These are phyloP conservation scores for Meredithiella fracta DNA, from an alignment of 2,329 filamentous ascomycete species.

Conservation along the genomic window DNA sequence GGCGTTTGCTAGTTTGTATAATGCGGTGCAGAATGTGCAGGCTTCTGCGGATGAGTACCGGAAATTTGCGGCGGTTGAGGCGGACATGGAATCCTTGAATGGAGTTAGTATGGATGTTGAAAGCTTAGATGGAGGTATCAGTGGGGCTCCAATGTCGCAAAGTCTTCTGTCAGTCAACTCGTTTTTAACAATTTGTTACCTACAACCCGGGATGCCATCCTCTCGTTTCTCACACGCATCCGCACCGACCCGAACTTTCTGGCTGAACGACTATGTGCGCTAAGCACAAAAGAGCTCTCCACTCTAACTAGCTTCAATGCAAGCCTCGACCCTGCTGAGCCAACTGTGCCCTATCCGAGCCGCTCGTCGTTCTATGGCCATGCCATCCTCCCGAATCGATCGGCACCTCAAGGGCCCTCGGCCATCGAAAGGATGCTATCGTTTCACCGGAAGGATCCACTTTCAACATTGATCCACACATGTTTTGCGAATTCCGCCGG, in stretches of 20 bases:
- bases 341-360: constrained; percentile 56
- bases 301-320: constrained; percentile 61
- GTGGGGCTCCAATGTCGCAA: neutral
- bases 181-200: constrained; percentile 59
- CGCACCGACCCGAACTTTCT: constrained; percentile 79
- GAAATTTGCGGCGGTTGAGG: constrained; percentile 54
- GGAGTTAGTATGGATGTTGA: constrained; percentile 18
- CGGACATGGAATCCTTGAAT: constrained; percentile 46
- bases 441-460: constrained; percentile 74
- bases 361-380: constrained; percentile 31
- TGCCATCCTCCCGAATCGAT: constrained; percentile 17
- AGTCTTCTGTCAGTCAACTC: constrained; percentile 23
- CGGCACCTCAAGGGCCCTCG: constrained; percentile 26
- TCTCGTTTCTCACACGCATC: constrained; percentile 66
- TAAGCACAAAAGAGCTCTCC: constrained; percentile 61
- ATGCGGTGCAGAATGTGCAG: constrained; percentile 63
- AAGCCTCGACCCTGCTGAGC: constrained; percentile 65
- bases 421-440: constrained; percentile 66
- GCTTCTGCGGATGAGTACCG: constrained; percentile 59
- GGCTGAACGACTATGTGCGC: constrained; percentile 59
- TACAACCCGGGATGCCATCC: constrained; percentile 55
- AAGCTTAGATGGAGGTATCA: constrained; percentile 26
- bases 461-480: constrained; percentile 73
- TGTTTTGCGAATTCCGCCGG: constrained; percentile 77
- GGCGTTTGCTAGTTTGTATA: constrained; percentile 56